Base-by-base conservation (phyloP, 2,329 filamentous ascomycete genomes). In the Chaetomium olivaceum region DNA sequence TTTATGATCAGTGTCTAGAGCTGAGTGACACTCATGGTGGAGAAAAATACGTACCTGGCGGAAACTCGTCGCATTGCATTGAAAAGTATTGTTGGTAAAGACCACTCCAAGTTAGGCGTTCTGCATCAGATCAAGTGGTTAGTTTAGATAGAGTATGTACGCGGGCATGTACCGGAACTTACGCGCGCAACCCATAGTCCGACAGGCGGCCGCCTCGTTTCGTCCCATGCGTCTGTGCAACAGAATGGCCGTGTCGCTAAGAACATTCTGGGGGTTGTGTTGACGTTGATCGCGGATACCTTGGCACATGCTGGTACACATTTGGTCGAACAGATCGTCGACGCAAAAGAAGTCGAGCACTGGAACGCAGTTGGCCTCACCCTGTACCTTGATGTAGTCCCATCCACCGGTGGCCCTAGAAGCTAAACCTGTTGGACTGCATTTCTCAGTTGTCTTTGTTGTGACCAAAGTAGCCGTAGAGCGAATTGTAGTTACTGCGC, bases 51-150 rank as follows among this genome's bases (percentile, higher is more conserved):
- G 23, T 54, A 54, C 51, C 51, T 29, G 51, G 51, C n/a, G 51
- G 51, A 14, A 54, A 54, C 51, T 54, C 51, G 51, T 54, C 51
- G 25, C 51, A 54, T 54, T 54, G 51, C 51, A 54, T 54, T 25
- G 12, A 19, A n/a, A 54, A 54, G 51, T 54, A 54, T 54, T 14
- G 23, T 54, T 31, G 23, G 51, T 54, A 54, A 25, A 54, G 51
- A 1, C 4, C 16, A n/a, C 51, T 54, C 12, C 14, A 54, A 27
- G 51, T 54, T 16, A 29, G 7, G 51, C 51, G 51, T 19, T 54
- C 51, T 54, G 12, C 25, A 19, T 31, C 16, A 19, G 4, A 54
- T 29, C 4, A n/a, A n/a, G n/a, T n/a, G n/a, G 51, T 54, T 25
- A 54, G 25, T 25, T 14, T 46, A 46, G n/a, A 21, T 4, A 19